Conservation (phyloP, 75 land plant genomes). For the Larix kaempferi region DNA sequence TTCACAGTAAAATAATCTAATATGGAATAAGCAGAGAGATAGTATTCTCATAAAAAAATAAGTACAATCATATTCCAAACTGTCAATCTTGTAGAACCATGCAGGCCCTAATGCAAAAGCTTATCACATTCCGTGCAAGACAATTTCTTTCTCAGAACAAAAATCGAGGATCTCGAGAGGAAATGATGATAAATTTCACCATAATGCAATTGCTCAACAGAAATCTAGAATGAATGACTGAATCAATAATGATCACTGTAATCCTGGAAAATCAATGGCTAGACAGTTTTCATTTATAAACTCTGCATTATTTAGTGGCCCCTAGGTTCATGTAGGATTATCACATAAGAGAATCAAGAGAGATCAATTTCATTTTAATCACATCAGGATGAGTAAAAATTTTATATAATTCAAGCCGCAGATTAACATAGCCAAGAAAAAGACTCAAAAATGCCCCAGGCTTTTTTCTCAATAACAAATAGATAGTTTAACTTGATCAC, state of each 20-base stretch:
- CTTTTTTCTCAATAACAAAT: too few species aligned
- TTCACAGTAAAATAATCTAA: too few species aligned
- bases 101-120: not conserved
- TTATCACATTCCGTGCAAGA: not conserved
- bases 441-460: not conserved
- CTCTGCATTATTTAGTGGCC: not conserved
- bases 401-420: not conserved
- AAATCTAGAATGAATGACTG: not conserved
- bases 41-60: too few species aligned
- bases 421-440: not conserved
- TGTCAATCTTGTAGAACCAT: not conserved
- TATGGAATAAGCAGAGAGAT: too few species aligned
- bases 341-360: not conserved
- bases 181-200: not conserved
- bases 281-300: not conserved
- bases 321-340: not conserved
- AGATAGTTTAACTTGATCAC: too few species aligned
- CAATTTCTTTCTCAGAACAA: not conserved
- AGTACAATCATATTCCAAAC: constrained; percentile 6
- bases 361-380: not conserved
- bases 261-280: not conserved
- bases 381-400: not conserved
- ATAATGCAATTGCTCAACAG: not conserved
- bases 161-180: not conserved
- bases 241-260: not conserved